Evolutionary conservation across 2,329 filamentous ascomycete species (phyloP).

Genomic region (Blastomyces parvus): DNA sequence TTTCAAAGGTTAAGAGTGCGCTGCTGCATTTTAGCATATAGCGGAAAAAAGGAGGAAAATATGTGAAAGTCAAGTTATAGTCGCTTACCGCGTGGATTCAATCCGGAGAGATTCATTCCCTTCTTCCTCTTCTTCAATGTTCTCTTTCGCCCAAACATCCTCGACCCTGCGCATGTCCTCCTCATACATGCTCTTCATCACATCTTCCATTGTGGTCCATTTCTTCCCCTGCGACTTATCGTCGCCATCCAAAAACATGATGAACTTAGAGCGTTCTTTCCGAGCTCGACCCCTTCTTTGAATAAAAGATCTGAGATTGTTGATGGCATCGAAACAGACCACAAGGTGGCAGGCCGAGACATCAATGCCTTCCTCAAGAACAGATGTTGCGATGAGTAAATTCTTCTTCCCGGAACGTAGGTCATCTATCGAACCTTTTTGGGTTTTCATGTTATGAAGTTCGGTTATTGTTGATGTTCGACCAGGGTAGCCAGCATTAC

Average conservation of each 20-base stretch:
- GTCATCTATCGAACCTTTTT: slow-evolving; percentile 45
- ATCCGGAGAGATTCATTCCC: slow-evolving; percentile 34
- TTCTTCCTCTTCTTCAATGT: slow-evolving; percentile 36
- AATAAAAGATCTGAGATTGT: slow-evolving; percentile 55
- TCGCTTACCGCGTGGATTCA: slow-evolving; percentile 34
- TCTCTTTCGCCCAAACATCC: slow-evolving; percentile 42
- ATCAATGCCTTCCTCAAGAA: slow-evolving; percentile 54
- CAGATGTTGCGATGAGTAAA: slow-evolving; percentile 49
- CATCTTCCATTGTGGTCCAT: slow-evolving; percentile 59
- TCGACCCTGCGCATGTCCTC: slow-evolving; percentile 49
- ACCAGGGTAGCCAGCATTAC: slow-evolving; percentile 36
- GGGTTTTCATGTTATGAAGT: slow-evolving; percentile 39
- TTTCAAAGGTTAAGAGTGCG: slow-evolving; percentile 61
- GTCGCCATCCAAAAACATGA: slow-evolving; percentile 39
- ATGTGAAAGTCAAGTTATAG: not conserved
- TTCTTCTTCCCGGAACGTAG: slow-evolving; percentile 46
- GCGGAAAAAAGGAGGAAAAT: not conserved
- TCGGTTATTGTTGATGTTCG: slow-evolving; percentile 43
- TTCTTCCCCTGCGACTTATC: slow-evolving; percentile 31
- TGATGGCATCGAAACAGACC: slow-evolving; percentile 53
- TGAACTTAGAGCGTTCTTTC: slow-evolving; percentile 46
- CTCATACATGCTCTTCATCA: slow-evolving; percentile 63
- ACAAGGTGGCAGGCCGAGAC: slow-evolving; percentile 56
- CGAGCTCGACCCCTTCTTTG: slow-evolving; percentile 57
- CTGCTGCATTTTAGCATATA: slow-evolving; percentile 28